Conservation (phyloP, 2,329 filamentous ascomycete genomes). For the Teratosphaeria gauchensis region DNA sequence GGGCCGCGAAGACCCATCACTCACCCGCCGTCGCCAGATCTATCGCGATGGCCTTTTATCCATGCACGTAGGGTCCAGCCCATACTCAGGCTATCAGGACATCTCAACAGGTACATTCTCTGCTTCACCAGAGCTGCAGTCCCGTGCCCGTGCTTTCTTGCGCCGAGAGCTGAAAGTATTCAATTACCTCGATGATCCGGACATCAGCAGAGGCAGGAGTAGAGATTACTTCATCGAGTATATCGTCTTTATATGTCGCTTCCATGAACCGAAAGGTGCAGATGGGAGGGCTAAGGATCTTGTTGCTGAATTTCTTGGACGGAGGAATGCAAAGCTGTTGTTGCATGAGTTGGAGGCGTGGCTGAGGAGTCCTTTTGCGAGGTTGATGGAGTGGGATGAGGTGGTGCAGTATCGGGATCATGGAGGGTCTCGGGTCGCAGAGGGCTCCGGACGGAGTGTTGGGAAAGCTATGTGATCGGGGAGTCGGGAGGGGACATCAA, state of each 20-base stretch:
- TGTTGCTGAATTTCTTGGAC: slow-evolving; percentile 67
- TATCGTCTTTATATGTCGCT: slow-evolving; percentile 72
- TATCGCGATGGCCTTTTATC: slow-evolving; percentile 67
- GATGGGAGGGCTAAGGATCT: slow-evolving; percentile 71
- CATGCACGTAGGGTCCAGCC: slow-evolving; percentile 72
- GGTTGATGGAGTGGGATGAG: slow-evolving; percentile 68
- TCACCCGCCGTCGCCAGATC: slow-evolving; percentile 58
- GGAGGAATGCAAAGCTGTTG: slow-evolving; percentile 63
- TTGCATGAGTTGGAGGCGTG: slow-evolving; percentile 78
- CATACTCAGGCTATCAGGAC: slow-evolving; percentile 64
- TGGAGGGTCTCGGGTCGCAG: background rate
- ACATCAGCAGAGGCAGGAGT: slow-evolving; percentile 15
- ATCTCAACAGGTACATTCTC: slow-evolving; percentile 59
- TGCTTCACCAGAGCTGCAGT: slow-evolving; percentile 56
- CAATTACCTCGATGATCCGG: slow-evolving; percentile 49
- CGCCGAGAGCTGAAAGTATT: slow-evolving; percentile 79
- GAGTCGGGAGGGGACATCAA: too few relatives aligned
- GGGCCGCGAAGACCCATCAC: slow-evolving; percentile 22
- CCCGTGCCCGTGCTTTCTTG: slow-evolving; percentile 70
- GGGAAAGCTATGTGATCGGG: too few relatives aligned
- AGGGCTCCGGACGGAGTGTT: background rate
- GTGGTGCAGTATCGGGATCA: slow-evolving; percentile 57
- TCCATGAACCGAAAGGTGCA: slow-evolving; percentile 70
- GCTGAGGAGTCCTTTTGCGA: slow-evolving; percentile 68
- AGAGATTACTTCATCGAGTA: slow-evolving; percentile 76